These are phyloP conservation scores for Cordyceps farinosa DNA, from an alignment of 2,329 filamentous ascomycete genomes.

Conservation along the genomic window DNA sequence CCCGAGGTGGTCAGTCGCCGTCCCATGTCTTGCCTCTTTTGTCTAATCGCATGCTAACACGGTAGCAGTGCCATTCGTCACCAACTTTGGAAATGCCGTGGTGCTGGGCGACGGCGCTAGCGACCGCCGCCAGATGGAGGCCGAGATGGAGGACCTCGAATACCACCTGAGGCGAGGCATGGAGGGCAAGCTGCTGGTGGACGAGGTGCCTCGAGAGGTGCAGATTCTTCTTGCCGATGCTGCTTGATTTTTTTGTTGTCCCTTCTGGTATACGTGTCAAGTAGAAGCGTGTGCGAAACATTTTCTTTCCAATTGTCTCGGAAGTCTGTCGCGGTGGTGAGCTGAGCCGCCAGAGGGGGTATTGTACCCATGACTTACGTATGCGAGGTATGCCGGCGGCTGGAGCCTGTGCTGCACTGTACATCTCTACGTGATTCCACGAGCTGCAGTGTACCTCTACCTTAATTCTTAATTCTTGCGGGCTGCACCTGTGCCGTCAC, in stretches of 20 bases:
- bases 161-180: background rate
- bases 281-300: no score
- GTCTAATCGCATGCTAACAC: background rate
- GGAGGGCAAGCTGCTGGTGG: slow-evolving; percentile 3
- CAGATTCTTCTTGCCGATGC: background rate
- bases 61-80: background rate
- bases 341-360: background rate
- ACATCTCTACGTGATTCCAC: background rate
- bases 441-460: background rate
- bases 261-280: background rate
- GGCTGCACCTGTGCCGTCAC: slow-evolving; percentile 1
- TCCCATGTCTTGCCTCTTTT: no score
- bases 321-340: background rate
- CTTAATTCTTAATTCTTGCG: no score
- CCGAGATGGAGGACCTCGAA: background rate
- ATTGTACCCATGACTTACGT: slow-evolving; percentile 11
- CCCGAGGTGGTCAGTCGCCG: background rate
- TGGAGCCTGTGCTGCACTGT: background rate
- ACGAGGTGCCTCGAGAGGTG: background rate
- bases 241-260: background rate
- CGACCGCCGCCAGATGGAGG: background rate
- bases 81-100: slow-evolving; percentile 2
- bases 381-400: background rate
- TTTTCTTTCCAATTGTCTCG: background rate
- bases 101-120: background rate